Conservation (phyloP, 768 basidiomycete genomes). For the Hypsizygus marmoreus region DNA sequence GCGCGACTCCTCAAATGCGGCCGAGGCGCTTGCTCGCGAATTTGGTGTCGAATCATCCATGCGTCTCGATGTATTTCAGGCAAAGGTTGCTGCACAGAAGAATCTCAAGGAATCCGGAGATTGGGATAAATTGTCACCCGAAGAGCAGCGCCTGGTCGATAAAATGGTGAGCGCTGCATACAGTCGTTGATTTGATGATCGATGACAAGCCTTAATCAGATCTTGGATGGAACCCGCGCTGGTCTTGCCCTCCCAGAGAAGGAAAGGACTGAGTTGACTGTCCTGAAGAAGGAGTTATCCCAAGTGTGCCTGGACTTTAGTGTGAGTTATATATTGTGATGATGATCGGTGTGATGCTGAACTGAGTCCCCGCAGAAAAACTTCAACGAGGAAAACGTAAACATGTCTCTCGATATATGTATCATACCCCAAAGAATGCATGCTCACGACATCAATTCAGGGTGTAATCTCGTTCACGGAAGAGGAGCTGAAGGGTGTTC, state of each 20-base stretch:
- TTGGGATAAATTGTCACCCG: conserved; percentile 62
- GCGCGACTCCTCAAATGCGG: conserved; percentile 79
- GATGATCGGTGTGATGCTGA: background rate
- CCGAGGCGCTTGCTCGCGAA: conserved; percentile 70
- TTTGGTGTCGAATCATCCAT: conserved; percentile 77
- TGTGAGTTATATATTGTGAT: conserved; percentile 40
- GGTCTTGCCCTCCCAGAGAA: conserved; percentile 73
- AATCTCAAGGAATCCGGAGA: conserved; percentile 64
- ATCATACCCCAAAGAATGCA: background rate
- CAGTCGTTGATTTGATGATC: background rate
- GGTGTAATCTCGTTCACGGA: conserved; percentile 62
- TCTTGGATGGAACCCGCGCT: conserved; percentile 78
- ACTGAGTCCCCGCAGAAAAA: conserved; percentile 59
- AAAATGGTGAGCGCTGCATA: conserved; percentile 52
- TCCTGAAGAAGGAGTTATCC: conserved; percentile 75
- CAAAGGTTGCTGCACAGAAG: conserved; percentile 68
- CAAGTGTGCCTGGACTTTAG: conserved; percentile 78
- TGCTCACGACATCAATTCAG: conserved; percentile 32
- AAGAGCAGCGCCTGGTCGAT: conserved; percentile 78
- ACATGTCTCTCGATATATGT: conserved; percentile 8
- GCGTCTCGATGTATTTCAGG: conserved; percentile 79
- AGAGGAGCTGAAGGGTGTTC: conserved; percentile 80
- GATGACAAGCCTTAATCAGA: conserved; percentile 27
- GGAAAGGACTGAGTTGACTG: conserved; percentile 56
- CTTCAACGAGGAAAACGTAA: conserved; percentile 85